Conservation (phyloP, 2,329 filamentous ascomycete species). For the Daldinia eschscholtzii region DNA sequence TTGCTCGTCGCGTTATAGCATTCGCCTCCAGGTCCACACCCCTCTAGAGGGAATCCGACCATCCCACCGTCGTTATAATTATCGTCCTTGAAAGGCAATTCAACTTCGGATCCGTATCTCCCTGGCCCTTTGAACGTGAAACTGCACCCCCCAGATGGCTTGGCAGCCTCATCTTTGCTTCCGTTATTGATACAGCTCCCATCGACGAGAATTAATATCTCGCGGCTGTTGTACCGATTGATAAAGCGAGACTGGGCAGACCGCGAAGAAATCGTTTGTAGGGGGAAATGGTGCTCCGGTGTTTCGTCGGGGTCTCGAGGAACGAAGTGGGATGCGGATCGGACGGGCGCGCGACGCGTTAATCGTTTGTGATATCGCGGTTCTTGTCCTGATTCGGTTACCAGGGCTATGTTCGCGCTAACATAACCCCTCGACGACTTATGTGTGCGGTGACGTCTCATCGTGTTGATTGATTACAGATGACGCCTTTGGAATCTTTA, state of each 20-base stretch:
- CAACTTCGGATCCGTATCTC: background rate
- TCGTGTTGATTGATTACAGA: background rate
- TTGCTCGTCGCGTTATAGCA: conserved; percentile 55
- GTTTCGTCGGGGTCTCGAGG: conserved; percentile 47
- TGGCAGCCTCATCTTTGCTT: conserved; percentile 40
- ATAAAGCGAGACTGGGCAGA: conserved; percentile 52
- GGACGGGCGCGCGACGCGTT: conserved; percentile 44
- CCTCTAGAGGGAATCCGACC: conserved; percentile 54
- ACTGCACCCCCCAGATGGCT: conserved; percentile 46
- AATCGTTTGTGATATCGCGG: conserved; percentile 40
- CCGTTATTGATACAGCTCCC: conserved; percentile 58
- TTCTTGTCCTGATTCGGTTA: conserved; percentile 32
- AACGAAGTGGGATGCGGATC: conserved; percentile 48
- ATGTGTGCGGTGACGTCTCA: background rate
- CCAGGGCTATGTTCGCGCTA: conserved; percentile 23
- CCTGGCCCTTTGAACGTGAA: conserved; percentile 50
- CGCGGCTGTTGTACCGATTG: conserved; percentile 52
- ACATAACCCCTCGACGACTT: background rate
- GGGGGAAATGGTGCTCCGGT: conserved; percentile 53
- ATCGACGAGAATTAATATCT: conserved; percentile 58
- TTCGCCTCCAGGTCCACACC: conserved; percentile 53
- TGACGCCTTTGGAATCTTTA: background rate
- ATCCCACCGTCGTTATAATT: conserved; percentile 37
- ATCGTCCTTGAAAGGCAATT: conserved; percentile 34
- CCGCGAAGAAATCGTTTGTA: conserved; percentile 49